A percentile compares a stretch with the other conserved stretches of the same genome.
These are phyloP conservation scores for Salix arbutifolia DNA, from an alignment of 345 rosid genomes.

Conservation along the genomic window DNA sequence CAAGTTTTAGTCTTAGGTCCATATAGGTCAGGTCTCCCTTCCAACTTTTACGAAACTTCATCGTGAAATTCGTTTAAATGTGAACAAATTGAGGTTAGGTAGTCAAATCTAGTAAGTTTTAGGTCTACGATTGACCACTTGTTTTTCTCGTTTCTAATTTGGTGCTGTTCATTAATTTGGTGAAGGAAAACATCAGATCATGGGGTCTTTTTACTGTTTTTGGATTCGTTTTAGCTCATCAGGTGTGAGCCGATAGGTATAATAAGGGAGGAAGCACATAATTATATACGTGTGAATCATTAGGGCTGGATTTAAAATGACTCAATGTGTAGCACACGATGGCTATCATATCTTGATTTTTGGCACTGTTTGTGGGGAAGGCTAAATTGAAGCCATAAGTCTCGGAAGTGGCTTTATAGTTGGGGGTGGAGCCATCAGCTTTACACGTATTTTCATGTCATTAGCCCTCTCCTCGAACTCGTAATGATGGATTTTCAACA, in stretches of 20 bases:
- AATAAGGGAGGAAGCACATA: not conserved
- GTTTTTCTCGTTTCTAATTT: too few relatives aligned
- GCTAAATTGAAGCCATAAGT: slow-evolving; percentile 46
- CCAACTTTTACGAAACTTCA: slow-evolving; percentile 4
- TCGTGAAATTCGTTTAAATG: slow-evolving; percentile 6
- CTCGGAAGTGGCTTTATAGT: slow-evolving; percentile 39
- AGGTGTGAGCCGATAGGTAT: too few relatives aligned
- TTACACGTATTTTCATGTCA: slow-evolving; percentile 45
- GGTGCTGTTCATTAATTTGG: not conserved
- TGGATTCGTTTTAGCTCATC: not conserved
- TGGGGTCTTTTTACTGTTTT: not conserved
- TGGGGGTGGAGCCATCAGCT: slow-evolving; percentile 36
- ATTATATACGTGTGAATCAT: slow-evolving; percentile 28
- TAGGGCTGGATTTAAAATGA: slow-evolving; percentile 18
- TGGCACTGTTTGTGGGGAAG: slow-evolving; percentile 1
- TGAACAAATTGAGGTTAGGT: slow-evolving; percentile 4
- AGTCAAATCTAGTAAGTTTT: slow-evolving; percentile 8
- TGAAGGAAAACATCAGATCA: not conserved
- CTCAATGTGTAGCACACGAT: slow-evolving; percentile 26
- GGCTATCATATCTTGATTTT: slow-evolving; percentile 20
- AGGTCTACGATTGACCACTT: not conserved
- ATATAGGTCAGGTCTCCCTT: not conserved
- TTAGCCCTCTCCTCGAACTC: slow-evolving; percentile 31
- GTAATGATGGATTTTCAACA: slow-evolving; percentile 38
- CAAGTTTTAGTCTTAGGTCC: slow-evolving; percentile 1